Conservation (phyloP, 495 filamentous ascomycete species). For the Neurospora cerealis region DNA sequence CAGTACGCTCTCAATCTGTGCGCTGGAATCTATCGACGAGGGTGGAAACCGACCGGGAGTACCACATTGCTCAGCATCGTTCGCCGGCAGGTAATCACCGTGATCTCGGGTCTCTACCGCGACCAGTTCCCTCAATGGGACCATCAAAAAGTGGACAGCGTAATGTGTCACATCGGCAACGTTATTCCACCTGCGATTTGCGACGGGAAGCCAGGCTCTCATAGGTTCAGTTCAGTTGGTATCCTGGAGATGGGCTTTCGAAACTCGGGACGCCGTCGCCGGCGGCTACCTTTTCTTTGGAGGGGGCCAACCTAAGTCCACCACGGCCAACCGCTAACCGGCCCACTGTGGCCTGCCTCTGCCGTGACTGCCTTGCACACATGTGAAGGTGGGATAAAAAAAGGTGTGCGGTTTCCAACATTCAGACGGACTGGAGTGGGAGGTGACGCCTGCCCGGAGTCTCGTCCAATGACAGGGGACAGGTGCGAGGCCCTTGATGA, state of each 20-base stretch:
- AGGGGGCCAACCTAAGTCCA: background rate
- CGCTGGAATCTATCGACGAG: background rate
- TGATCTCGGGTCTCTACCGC: background rate
- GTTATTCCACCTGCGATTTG: background rate
- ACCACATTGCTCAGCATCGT: background rate
- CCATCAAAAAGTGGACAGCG: background rate
- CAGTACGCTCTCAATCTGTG: background rate
- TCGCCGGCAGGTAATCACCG: background rate
- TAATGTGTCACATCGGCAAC: background rate
- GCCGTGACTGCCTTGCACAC: background rate
- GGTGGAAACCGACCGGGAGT: background rate
- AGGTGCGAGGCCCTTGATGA: background rate
- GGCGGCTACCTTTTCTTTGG: background rate
- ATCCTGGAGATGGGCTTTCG: background rate
- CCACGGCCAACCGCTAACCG: background rate
- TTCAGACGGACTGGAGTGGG: background rate
- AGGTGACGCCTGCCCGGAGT: background rate
- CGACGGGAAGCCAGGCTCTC: background rate
- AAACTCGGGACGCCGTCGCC: background rate
- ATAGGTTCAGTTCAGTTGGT: background rate
- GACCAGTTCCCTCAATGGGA: background rate
- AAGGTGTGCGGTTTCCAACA: background rate
- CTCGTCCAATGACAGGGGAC: background rate
- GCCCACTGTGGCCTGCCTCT: background rate
- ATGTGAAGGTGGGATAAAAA: background rate